Conservation (phyloP, 2,329 filamentous ascomycete genomes). For the Ophiostoma himal-ulmi region DNA sequence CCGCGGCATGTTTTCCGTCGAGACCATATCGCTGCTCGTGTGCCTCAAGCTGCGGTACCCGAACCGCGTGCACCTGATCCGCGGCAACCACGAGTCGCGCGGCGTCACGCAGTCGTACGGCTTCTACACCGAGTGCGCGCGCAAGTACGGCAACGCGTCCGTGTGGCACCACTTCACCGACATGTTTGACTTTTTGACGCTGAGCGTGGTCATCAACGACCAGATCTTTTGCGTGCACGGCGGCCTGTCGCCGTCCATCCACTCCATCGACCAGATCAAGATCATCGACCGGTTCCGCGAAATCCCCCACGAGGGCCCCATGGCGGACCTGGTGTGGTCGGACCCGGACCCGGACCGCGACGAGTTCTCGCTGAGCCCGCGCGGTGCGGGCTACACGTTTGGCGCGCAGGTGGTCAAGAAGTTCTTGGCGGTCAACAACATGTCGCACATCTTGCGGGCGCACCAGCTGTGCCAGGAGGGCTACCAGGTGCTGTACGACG, state of each 20-base stretch:
- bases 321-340: slow-evolving; percentile 99
- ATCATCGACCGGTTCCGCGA: slow-evolving; percentile 98
- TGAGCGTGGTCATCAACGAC: slow-evolving; percentile 96
- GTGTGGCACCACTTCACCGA: slow-evolving; percentile 99
- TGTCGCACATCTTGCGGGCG: slow-evolving; percentile 96
- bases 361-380: slow-evolving; percentile 89
- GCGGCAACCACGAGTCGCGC: slow-evolving; percentile 95
- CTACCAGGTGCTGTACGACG: slow-evolving; percentile 94
- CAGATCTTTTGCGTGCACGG: slow-evolving; percentile 99
- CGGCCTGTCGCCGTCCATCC: slow-evolving; percentile 80
- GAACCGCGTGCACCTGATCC: slow-evolving; percentile 88
- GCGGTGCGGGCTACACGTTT: slow-evolving; percentile 95
- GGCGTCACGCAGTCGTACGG: slow-evolving; percentile 98
- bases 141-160: slow-evolving; percentile 97
- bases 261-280: slow-evolving; percentile 98
- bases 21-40: slow-evolving; percentile 95
- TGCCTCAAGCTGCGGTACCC: slow-evolving; percentile 97
- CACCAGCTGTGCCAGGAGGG: slow-evolving; percentile 98
- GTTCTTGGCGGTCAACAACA: slow-evolving; percentile 92
- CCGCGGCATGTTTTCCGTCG: slow-evolving; percentile 95
- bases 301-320: slow-evolving; percentile 96
- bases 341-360: slow-evolving; percentile 96
- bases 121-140: slow-evolving; percentile 96
- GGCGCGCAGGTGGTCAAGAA: slow-evolving; percentile 97
- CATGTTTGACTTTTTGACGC: slow-evolving; percentile 97